Evolutionary conservation across 2,329 filamentous ascomycete species (phyloP), one percentile per base, ranked within the genome.

Genomic region (Hypoxylon sp.): DNA sequence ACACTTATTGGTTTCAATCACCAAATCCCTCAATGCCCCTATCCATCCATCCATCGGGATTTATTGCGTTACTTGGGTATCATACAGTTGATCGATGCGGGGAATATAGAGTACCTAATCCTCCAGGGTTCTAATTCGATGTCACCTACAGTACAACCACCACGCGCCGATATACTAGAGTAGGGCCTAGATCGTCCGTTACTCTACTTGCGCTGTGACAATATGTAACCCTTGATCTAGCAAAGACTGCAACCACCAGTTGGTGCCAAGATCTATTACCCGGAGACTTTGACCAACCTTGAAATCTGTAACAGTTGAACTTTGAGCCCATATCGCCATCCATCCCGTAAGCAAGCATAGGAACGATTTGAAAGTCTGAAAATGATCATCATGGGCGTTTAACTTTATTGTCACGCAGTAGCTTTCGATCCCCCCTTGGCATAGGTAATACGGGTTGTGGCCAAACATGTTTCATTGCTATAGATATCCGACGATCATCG

Each of bases 301-400:
- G 34, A 27, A 16, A 21, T 25, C 20, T 42, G 21, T 42, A 38
- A 51, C 36, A 29, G 12, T 12, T 29, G 25, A 35, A 21, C 34
- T 41, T 19, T 31, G 21, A 2, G n/a, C 30, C 8, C 12, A 30
- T 32, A 11, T 26, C 12, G 9, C 25, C 23, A 17, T 37, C 11
- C 31, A 35, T 35, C 46, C 12, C 19, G 37, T 37, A 43, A 50
- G 37, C 31, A 43, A 23, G 15, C 11, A n/a, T 9, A 16, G 37
- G 19, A 37, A 36, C 17, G n/a, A 9, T 17, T 32, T 17, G 15
- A 19, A 26, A 34, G 25, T 38, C 42, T 29, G 42, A 47, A 29
- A n/a, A 27, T 13, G 25, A 15, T 30, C 34, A 7, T 26, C 7
- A 17, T 19, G 13, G 30, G 11, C 3, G 30, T n/a, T 11, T 17